Evolutionary conservation across 2,329 filamentous ascomycete genomes (phyloP).

Genomic region (Ophiosphaerella herpotricha): DNA sequence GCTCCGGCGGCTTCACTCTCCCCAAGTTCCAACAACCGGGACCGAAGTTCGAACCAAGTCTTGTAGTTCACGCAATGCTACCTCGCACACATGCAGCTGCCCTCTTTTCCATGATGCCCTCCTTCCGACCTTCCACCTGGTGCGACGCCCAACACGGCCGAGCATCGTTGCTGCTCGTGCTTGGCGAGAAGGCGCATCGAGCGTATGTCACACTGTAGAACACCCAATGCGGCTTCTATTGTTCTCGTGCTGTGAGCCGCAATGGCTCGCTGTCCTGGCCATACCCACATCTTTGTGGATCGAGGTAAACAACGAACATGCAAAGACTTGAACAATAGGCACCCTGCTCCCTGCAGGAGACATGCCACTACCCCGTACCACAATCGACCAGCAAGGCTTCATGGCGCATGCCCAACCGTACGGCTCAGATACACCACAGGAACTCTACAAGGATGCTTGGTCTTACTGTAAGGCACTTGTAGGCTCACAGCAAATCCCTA

Average conservation of each 20-base stretch:
- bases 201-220: background rate
- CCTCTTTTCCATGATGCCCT: background rate
- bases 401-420: no score
- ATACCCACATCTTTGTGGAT: no score
- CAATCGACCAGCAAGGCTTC: no score
- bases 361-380: no score
- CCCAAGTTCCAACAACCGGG: background rate
- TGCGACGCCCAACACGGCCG: slow-evolving; percentile 1
- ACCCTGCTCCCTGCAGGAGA: no score
- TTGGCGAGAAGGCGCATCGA: slow-evolving; percentile 9
- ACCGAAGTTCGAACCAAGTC: background rate
- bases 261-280: no score
- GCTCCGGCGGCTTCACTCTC: no score
- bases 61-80: background rate
- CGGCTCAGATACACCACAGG: no score
- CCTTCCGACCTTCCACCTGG: slow-evolving; percentile 1
- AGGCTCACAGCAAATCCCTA: no score
- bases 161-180: slow-evolving; percentile 5
- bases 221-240: slow-evolving; percentile 7
- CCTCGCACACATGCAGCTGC: slow-evolving; percentile 1
- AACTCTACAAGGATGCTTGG: no score
- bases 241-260: background rate
- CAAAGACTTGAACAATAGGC: no score
- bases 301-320: no score
- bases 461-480: background rate